phyloP scores from a whole-genome alignment of 225 moss, liverwort and hornwort genomes.

The Marchantia paleacea region DNA sequence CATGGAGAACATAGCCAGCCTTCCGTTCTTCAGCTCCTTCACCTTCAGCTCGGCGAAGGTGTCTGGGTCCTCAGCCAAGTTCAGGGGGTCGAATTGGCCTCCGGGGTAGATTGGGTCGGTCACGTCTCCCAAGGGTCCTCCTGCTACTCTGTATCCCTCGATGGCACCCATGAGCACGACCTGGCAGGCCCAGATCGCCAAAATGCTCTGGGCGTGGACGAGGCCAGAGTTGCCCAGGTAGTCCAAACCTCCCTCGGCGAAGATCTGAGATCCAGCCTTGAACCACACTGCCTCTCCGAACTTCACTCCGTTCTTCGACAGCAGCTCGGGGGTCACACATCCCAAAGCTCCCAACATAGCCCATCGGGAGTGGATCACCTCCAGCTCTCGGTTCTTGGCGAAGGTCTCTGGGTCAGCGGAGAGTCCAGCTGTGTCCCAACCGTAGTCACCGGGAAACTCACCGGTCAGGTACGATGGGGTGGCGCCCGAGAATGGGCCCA shows the following conservation, averaged over 20 bases:
- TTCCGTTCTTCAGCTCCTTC: conserved; percentile 48
- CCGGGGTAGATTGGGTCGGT: too few relatives aligned
- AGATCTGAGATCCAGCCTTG: conserved; percentile 56
- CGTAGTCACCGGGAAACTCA: conserved; percentile 57
- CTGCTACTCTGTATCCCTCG: conserved; percentile 24
- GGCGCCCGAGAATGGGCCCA: conserved; percentile 41
- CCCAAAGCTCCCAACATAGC: conserved; percentile 53
- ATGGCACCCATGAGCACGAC: conserved; percentile 17
- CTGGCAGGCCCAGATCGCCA: conserved; percentile 13
- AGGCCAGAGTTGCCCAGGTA: conserved; percentile 39
- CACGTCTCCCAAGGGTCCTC: conserved; percentile 27
- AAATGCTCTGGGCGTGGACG: conserved; percentile 25
- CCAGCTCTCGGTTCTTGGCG: conserved; percentile 47
- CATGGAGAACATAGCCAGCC: conserved; percentile 39
- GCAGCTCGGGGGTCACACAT: conserved; percentile 32
- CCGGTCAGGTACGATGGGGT: conserved; percentile 51
- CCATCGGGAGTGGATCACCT: conserved; percentile 58
- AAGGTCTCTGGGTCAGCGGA: conserved; percentile 52
- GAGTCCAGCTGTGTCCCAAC: conserved; percentile 53
- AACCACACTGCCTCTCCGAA: conserved; percentile 58
- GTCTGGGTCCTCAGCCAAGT: too few relatives aligned
- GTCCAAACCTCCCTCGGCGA: conserved; percentile 43
- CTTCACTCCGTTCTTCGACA: conserved; percentile 48
- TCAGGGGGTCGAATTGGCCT: too few relatives aligned
- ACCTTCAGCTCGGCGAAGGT: conserved; percentile 33